Percentiles rank a stretch among this genome's conserved stretches.
phyloP scores from a whole-genome alignment of 192 early-diverging fungal genomes.

The Jimgerdemannia lactiflua region DNA sequence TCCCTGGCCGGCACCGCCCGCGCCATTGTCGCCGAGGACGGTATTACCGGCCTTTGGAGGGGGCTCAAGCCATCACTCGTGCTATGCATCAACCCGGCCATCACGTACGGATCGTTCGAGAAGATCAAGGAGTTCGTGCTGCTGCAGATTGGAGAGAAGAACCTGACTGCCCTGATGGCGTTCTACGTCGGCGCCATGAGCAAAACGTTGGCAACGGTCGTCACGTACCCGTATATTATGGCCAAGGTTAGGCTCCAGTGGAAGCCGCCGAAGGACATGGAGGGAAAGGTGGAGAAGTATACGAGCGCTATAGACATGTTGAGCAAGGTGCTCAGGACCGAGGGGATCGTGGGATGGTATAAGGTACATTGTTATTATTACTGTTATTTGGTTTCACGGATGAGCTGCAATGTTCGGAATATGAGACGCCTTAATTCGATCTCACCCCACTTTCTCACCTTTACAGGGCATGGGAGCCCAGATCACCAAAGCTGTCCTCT shows the following conservation, averaged over 20 bases:
- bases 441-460: background rate
- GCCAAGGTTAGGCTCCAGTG: conserved; percentile 97
- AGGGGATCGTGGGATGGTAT: conserved; percentile 92
- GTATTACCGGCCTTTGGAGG: conserved; percentile 81
- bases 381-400: background rate
- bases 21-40: conserved; percentile 77
- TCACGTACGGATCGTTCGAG: conserved; percentile 97
- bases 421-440: too few relatives aligned
- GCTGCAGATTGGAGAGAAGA: conserved; percentile 14
- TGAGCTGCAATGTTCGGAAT: too few relatives aligned
- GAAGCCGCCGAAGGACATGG: conserved; percentile 70
- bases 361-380: conserved; percentile 51
- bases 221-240: conserved; percentile 98
- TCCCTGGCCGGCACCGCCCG: conserved; percentile 61
- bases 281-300: conserved; percentile 57
- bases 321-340: conserved; percentile 66
- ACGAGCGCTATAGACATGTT: conserved; percentile 85
- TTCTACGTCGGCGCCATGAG: conserved; percentile 92
- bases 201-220: conserved; percentile 86
- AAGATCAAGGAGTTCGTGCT: conserved; percentile 61
- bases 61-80: conserved; percentile 91
- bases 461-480: conserved; percentile 92
- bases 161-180: conserved; percentile 68
- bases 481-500: conserved; percentile 98
- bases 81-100: conserved; percentile 92